Evolutionary conservation across 768 basidiomycete genomes (phyloP).

Genomic region (Cystobasidium tubakii): DNA sequence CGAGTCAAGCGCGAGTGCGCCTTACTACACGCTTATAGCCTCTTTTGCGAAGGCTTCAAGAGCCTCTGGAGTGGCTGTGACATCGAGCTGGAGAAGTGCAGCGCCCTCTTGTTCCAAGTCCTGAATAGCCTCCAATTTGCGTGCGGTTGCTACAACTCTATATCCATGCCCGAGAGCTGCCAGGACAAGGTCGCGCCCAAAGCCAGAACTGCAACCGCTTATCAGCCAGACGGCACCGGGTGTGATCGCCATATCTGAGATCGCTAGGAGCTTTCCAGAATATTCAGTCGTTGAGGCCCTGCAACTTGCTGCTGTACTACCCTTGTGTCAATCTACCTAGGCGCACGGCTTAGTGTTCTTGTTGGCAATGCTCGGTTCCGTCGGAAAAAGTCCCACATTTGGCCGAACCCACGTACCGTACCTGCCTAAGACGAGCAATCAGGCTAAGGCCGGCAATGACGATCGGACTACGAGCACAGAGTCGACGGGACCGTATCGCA

Average conservation of each 20-base stretch:
- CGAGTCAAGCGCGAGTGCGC: background rate
- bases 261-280: background rate
- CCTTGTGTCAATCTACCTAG: no score
- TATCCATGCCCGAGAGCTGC: background rate
- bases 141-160: constrained; percentile 26
- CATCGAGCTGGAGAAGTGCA: constrained; percentile 50
- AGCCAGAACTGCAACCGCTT: constrained; percentile 26
- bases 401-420: no score
- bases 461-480: no score
- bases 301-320: no score
- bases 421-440: no score
- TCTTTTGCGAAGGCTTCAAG: constrained; percentile 49
- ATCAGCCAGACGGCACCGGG: constrained; percentile 16
- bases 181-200: constrained; percentile 18
- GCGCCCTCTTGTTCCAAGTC: constrained; percentile 15
- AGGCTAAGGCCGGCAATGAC: no score
- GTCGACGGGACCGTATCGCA: no score
- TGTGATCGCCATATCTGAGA: background rate
- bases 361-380: no score
- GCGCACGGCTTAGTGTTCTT: no score
- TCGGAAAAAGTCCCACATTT: no score
- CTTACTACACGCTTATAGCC: constrained; percentile 46
- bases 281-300: no score
- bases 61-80: constrained; percentile 48
- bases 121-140: constrained; percentile 6